Conservation (phyloP, 768 basidiomycete genomes). For the Chalciporus piperatus region DNA sequence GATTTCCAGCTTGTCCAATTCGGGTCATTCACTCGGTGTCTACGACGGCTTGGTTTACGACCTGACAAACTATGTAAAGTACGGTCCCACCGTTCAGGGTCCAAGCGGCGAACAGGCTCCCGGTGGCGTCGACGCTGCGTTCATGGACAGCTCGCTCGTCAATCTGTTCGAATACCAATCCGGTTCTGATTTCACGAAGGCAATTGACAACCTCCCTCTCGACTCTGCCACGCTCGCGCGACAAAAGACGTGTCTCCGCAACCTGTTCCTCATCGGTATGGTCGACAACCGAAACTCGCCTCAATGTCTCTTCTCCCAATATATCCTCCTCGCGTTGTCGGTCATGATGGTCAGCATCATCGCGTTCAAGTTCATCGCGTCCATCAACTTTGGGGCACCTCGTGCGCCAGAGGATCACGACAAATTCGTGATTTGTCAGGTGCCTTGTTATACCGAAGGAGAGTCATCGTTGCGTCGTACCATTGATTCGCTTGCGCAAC, state of each 20-base stretch:
- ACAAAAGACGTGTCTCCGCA: slow-evolving; percentile 88
- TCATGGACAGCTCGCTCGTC: slow-evolving; percentile 71
- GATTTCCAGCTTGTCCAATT: slow-evolving; percentile 65
- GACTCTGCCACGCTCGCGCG: slow-evolving; percentile 56
- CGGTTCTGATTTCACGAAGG: slow-evolving; percentile 80
- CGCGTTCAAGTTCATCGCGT: slow-evolving; percentile 94
- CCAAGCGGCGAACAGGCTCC: slow-evolving; percentile 49
- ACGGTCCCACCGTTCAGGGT: slow-evolving; percentile 54
- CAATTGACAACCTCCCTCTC: slow-evolving; percentile 59
- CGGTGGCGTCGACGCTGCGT: slow-evolving; percentile 45
- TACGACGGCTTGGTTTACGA: slow-evolving; percentile 88
- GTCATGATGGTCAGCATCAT: slow-evolving; percentile 93
- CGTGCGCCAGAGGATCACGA: slow-evolving; percentile 93
- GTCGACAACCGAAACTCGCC: slow-evolving; percentile 90
- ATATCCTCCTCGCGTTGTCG: slow-evolving; percentile 87
- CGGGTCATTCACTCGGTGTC: slow-evolving; percentile 71
- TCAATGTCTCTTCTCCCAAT: slow-evolving; percentile 88
- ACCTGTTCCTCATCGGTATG: slow-evolving; percentile 88
- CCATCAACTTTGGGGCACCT: slow-evolving; percentile 74
- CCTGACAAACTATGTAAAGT: slow-evolving; percentile 73
- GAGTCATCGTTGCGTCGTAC: slow-evolving; percentile 79
- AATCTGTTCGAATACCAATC: slow-evolving; percentile 73
- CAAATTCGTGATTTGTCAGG: slow-evolving; percentile 97
- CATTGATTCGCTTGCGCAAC: slow-evolving; percentile 89
- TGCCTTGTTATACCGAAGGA: slow-evolving; percentile 98